These are phyloP conservation scores for Diphasiastrum complanatum DNA, from an alignment of 83 land plant genomes.

Conservation along the genomic window DNA sequence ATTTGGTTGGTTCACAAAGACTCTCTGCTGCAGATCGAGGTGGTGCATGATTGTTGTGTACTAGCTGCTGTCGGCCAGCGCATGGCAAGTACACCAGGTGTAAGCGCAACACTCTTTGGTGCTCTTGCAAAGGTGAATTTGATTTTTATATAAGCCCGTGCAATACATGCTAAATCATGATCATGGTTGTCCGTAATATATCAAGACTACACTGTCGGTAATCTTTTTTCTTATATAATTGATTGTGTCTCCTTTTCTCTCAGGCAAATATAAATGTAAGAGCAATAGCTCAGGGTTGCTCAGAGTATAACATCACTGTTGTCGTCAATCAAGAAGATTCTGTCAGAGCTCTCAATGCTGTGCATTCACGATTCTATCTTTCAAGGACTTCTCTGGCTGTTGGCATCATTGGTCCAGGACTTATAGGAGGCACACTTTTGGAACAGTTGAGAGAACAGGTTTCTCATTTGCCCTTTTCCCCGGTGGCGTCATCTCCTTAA, in stretches of 20 bases:
- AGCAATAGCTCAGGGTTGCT: slow-evolving; percentile 98
- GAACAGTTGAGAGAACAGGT: slow-evolving; percentile 95
- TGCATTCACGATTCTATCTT: slow-evolving; percentile 83
- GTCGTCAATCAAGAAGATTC: slow-evolving; percentile 84
- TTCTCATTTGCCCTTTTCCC: slow-evolving; percentile 1
- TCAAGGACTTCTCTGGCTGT: slow-evolving; percentile 90
- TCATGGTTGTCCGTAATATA: slow-evolving; percentile 4
- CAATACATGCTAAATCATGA: neutral
- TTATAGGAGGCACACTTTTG: slow-evolving; percentile 85
- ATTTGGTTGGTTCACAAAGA: neutral
- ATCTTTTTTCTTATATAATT: too few species aligned
- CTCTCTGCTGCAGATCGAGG: slow-evolving; percentile 49
- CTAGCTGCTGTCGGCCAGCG: slow-evolving; percentile 91
- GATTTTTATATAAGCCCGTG: neutral
- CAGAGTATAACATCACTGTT: slow-evolving; percentile 93
- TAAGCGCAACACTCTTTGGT: slow-evolving; percentile 88
- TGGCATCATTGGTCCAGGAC: slow-evolving; percentile 92
- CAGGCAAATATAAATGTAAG: slow-evolving; percentile 93
- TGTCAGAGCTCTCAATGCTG: slow-evolving; percentile 77
- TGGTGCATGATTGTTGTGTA: slow-evolving; percentile 73
- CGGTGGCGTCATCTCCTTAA: too few species aligned
- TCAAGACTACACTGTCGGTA: too few species aligned
- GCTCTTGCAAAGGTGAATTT: slow-evolving; percentile 79
- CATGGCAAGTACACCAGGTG: slow-evolving; percentile 99
- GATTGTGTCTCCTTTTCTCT: slow-evolving; percentile 16